Conservation (phyloP, 2,329 filamentous ascomycete genomes). For the Sordariomycetes sp. region DNA sequence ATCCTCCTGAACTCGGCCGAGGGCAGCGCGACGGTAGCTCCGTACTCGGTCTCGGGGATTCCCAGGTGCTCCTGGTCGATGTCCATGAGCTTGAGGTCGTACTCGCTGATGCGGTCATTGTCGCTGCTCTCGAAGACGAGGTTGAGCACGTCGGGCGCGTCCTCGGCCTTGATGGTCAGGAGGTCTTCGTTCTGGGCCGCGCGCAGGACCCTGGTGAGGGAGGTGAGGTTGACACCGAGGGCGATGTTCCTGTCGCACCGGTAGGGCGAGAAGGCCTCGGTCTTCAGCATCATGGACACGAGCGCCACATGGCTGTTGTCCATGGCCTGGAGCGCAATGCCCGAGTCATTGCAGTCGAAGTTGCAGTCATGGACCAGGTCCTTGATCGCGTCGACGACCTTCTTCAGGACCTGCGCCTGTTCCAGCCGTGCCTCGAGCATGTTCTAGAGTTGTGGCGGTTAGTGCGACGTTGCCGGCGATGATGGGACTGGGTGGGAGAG, state of each 20-base stretch:
- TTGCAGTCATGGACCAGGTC: conserved; percentile 99
- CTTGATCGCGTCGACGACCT: conserved; percentile 98
- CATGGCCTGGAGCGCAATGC: conserved; percentile 97
- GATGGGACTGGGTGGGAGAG: not conserved
- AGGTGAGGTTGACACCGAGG: conserved; percentile 92
- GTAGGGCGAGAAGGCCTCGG: conserved; percentile 88
- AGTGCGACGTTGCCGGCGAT: conserved; percentile 2
- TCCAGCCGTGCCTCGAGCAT: conserved; percentile 97
- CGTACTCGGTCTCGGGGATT: conserved; percentile 98
- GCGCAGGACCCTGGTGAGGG: conserved; percentile 92
- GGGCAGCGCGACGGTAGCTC: conserved; percentile 83
- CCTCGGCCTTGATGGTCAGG: conserved; percentile 93
- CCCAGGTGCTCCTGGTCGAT: conserved; percentile 99
- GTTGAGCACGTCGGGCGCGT: conserved; percentile 91
- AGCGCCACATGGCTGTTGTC: conserved; percentile 99
- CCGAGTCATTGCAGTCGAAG: conserved; percentile 99
- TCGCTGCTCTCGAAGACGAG: conserved; percentile 85
- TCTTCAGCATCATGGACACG: conserved; percentile 97
- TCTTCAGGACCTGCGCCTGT: conserved; percentile 90
- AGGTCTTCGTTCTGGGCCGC: conserved; percentile 91
- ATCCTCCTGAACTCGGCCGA: conserved; percentile 87
- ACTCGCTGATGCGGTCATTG: conserved; percentile 90
- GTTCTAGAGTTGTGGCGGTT: conserved; percentile 19
- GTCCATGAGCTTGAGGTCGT: conserved; percentile 99
- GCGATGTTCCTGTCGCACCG: conserved; percentile 99